A percentile compares a stretch with the other conserved stretches of the same genome.
Conservation (phyloP, 768 basidiomycete species). For the Solioccasus polychromus region DNA sequence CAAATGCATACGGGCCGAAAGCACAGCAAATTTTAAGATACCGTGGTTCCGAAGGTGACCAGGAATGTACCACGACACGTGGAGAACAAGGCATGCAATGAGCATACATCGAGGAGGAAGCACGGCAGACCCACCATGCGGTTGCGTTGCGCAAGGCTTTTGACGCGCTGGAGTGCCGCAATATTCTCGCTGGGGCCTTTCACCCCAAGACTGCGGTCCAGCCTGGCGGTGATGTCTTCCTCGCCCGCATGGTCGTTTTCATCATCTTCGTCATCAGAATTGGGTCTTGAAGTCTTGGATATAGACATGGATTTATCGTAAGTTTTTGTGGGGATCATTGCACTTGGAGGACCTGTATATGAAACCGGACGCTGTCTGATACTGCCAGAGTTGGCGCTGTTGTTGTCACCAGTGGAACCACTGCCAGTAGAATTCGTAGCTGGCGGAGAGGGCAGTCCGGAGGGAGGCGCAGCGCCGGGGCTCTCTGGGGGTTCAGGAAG, state of each 20-base stretch:
- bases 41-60: slow-evolving; percentile 7
- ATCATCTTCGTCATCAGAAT: slow-evolving; percentile 46
- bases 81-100: slow-evolving; percentile 28
- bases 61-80: slow-evolving; percentile 29
- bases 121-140: slow-evolving; percentile 53
- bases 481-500: slow-evolving; percentile 68
- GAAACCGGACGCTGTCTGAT: slow-evolving; percentile 35
- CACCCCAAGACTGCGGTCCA: slow-evolving; percentile 36
- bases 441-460: slow-evolving; percentile 79
- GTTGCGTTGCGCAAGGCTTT: slow-evolving; percentile 69
- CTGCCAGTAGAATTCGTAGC: slow-evolving; percentile 85
- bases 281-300: slow-evolving; percentile 28
- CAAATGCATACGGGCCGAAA: slow-evolving; percentile 4
- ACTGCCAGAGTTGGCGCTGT: slow-evolving; percentile 40
- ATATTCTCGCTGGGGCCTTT: slow-evolving; percentile 51
- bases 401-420: slow-evolving; percentile 67
- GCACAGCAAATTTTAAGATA: slow-evolving; percentile 1
- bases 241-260: slow-evolving; percentile 49
- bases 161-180: slow-evolving; percentile 62
- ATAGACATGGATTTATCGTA: slow-evolving; percentile 34
- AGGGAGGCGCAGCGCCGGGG: slow-evolving; percentile 51
- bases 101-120: slow-evolving; percentile 17
- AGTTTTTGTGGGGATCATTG: slow-evolving; percentile 41
- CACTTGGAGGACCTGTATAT: slow-evolving; percentile 20
- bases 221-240: slow-evolving; percentile 63